These are phyloP conservation scores for Hypomontagnella monticulosa DNA, from an alignment of 495 filamentous ascomycete species.

Conservation along the genomic window DNA sequence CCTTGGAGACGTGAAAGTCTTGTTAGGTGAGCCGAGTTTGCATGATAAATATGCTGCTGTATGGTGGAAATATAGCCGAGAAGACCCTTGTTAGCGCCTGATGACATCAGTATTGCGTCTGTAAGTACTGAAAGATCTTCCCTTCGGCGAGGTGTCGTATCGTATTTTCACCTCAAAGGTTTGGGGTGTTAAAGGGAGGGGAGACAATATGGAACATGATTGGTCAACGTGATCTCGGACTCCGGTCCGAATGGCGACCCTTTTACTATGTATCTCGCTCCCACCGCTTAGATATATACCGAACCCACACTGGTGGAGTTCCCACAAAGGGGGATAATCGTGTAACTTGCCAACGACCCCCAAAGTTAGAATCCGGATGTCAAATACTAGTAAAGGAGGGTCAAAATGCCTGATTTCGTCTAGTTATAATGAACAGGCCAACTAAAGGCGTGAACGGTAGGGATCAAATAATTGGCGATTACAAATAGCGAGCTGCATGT, in stretches of 20 bases:
- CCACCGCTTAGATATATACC: slow-evolving; percentile 14
- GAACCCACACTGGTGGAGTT: slow-evolving; percentile 17
- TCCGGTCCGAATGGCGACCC: slow-evolving; percentile 1
- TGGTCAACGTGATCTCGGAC: slow-evolving; percentile 14
- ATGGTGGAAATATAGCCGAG: slow-evolving; percentile 1
- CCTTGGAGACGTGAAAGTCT: background rate
- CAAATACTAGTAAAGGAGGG: background rate
- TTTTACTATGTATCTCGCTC: slow-evolving; percentile 4
- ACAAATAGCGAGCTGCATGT: slow-evolving; percentile 3
- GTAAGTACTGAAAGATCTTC: background rate
- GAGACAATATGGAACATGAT: slow-evolving; percentile 1
- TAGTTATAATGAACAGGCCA: background rate
- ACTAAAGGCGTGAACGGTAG: background rate
- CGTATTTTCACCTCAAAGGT: background rate
- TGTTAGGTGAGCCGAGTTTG: slow-evolving; percentile 6
- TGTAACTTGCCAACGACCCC: background rate
- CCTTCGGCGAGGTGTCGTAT: background rate
- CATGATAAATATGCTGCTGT: slow-evolving; percentile 1
- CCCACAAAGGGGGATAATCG: background rate
- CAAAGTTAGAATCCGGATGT: background rate
- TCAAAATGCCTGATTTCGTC: slow-evolving; percentile 8
- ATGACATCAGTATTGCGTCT: slow-evolving; percentile 26
- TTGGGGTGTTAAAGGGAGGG: slow-evolving; percentile 10
- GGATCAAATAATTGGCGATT: background rate
- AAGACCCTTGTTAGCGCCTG: slow-evolving; percentile 6